Percentiles rank a stretch among this genome's conserved stretches.
Evolutionary conservation across 805 yeast genomes (phyloP).

Genomic region (Clavispora vitiphila): DNA sequence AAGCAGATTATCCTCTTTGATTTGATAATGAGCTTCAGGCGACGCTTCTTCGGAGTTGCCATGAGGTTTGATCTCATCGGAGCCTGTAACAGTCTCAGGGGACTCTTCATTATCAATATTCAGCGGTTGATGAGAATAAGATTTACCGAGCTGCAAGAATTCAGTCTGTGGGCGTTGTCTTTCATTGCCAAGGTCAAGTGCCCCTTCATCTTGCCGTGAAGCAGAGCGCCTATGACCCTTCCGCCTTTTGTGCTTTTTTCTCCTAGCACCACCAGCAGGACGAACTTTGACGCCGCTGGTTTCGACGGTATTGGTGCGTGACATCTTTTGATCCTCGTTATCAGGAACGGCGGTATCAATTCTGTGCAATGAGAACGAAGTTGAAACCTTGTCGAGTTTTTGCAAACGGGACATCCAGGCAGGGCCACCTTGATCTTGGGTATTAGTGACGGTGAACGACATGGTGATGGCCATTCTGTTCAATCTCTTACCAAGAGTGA

Average conservation of each 20-base stretch:
- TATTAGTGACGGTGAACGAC: conserved; percentile 63
- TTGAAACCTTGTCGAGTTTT: conserved; percentile 62
- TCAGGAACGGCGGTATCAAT: conserved; percentile 54
- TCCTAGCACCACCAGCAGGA: conserved; percentile 72
- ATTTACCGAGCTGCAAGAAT: conserved; percentile 36
- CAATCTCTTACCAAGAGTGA: conserved; percentile 63
- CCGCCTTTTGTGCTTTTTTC: conserved; percentile 39
- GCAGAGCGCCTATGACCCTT: conserved; percentile 30
- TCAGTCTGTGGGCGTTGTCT: conserved; percentile 36
- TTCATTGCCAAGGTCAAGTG: conserved; percentile 14
- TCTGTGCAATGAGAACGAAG: conserved; percentile 77
- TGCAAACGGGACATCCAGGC: conserved; percentile 87
- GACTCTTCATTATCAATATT: conserved; percentile 5
- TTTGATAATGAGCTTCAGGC: not conserved
- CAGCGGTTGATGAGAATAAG: conserved; percentile 13
- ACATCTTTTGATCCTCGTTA: conserved; percentile 19
- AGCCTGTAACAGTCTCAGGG: conserved; percentile 2
- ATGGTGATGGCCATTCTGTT: conserved; percentile 90
- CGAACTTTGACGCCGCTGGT: conserved; percentile 61
- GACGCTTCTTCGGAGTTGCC: not conserved
- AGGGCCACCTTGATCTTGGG: conserved; percentile 48
- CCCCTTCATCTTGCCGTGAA: conserved; percentile 16
- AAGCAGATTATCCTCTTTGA: not conserved
- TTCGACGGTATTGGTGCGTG: conserved; percentile 43
- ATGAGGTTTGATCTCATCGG: not conserved